Evolutionary conservation across 371 early-diverging fungal species (phyloP).

Genomic region (Syncephalis plumigaleata): DNA sequence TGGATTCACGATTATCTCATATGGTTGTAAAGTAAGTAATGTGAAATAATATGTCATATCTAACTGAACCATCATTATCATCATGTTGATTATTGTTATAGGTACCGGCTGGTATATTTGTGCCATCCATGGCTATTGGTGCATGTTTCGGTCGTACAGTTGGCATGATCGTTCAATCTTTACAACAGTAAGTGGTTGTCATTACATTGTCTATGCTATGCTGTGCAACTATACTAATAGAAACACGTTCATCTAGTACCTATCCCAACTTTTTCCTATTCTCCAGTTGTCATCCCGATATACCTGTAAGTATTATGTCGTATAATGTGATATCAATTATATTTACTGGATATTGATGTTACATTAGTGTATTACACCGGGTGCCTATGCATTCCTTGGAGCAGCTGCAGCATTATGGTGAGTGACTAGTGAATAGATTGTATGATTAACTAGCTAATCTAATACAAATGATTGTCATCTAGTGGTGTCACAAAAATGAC

Average conservation of each 20-base stretch:
- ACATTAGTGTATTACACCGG: slow-evolving; percentile 72
- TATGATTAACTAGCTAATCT: too few relatives aligned
- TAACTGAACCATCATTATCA: too few relatives aligned
- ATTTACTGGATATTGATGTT: neutral
- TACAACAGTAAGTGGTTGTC: slow-evolving; percentile 19
- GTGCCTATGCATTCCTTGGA: slow-evolving; percentile 92
- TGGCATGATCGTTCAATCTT: slow-evolving; percentile 63
- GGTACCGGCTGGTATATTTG: slow-evolving; percentile 88
- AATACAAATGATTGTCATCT: neutral
- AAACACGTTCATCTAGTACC: slow-evolving; percentile 15
- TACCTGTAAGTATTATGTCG: slow-evolving; percentile 21
- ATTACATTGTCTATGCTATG: too few relatives aligned
- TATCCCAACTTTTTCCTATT: slow-evolving; percentile 56
- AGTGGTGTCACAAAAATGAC: slow-evolving; percentile 53
- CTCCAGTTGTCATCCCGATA: slow-evolving; percentile 55
- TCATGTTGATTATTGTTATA: too few relatives aligned
- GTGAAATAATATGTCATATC: too few relatives aligned
- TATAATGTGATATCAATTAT: neutral
- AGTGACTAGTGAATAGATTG: slow-evolving; percentile 1
- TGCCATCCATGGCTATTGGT: slow-evolving; percentile 83
- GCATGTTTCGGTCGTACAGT: slow-evolving; percentile 78
- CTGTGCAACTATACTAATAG: too few relatives aligned
- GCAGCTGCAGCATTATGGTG: slow-evolving; percentile 83
- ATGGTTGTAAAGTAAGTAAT: slow-evolving; percentile 58
- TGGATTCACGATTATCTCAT: slow-evolving; percentile 48